Evolutionary conservation across 2,329 filamentous ascomycete species (phyloP).

Genomic region (Aureobasidium zeae): DNA sequence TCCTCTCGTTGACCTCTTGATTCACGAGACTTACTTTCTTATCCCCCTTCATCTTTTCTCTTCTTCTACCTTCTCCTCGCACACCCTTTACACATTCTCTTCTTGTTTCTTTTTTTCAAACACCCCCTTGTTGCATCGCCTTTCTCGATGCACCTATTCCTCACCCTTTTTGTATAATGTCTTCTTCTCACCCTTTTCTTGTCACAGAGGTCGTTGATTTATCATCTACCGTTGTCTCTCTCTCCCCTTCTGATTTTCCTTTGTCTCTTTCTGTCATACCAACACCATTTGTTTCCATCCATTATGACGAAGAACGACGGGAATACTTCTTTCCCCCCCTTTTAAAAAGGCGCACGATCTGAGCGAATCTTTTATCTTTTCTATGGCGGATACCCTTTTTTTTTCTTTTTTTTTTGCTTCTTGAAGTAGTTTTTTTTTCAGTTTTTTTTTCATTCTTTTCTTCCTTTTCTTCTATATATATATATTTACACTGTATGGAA

Average conservation of each 20-base stretch:
- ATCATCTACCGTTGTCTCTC: background rate
- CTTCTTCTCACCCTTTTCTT: background rate
- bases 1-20: too few relatives aligned
- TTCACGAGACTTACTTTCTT: background rate
- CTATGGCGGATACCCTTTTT: background rate
- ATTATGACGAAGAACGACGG: too few relatives aligned
- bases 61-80: background rate
- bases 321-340: too few relatives aligned
- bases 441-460: background rate
- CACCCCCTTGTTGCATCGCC: background rate
- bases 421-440: background rate
- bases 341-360: too few relatives aligned
- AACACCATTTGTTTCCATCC: background rate
- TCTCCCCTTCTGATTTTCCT: background rate
- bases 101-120: background rate
- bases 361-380: background rate
- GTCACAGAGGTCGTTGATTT: background rate
- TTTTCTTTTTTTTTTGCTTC: background rate
- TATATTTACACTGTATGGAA: too few relatives aligned
- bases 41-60: background rate
- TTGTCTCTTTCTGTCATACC: background rate
- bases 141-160: background rate
- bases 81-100: background rate
- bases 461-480: too few relatives aligned
- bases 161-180: conserved; percentile 10